Base-by-base conservation (phyloP, 116 monocot genomes). In the Trichopus zeylanicus region DNA sequence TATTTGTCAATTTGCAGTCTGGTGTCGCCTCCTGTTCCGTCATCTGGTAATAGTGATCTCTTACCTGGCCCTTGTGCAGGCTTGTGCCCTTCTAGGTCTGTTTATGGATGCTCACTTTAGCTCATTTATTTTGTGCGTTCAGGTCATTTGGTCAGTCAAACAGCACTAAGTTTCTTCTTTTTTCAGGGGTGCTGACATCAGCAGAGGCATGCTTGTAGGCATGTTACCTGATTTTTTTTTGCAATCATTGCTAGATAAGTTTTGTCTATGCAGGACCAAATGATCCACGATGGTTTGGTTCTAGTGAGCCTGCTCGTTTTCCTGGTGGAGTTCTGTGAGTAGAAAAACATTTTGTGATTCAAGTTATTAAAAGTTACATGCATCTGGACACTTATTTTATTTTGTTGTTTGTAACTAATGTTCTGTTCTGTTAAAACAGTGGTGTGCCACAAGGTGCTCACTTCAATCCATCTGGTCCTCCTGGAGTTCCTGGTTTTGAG, bases 151-250 rank as follows among this genome's bases (percentile, higher is more conserved):
- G 42, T 42, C 1, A 49, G 22, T 20, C 23, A 30, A 48, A n/a
- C n/a, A n/a, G n/a, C n/a, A n/a, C 32, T 2, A 31, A 33, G 32
- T 28, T 10, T 46, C 29, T 49, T 65, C 23, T 65, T 26, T 31
- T 33, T 55, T 22, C 62, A 83, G 83, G 68, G 75, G 75, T 10
- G 11, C 70, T 16, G 65, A 64, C 22, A 51, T 67, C 39, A 71
- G 63, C 48, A 78, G 83, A 58, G 31, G 56, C 55, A 75, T 83
- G 83, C 71, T 83, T 47, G 62, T 83, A 23, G 83, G 83, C 78
- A 75, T 53, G 26, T 21, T 33, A 29, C 6, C 51, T 28, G 10
- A 30, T 16, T 33, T 32, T 0, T 21, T 37, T 56, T 16, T 46
- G 38, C 20, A n/a, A 42, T 12, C 18, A 42, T 42, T 42, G 42